A percentile compares a stretch with the other conserved stretches of the same genome.
phyloP scores from a whole-genome alignment of 2,329 filamentous ascomycete species.

The Pseudogymnoascus sp. region DNA sequence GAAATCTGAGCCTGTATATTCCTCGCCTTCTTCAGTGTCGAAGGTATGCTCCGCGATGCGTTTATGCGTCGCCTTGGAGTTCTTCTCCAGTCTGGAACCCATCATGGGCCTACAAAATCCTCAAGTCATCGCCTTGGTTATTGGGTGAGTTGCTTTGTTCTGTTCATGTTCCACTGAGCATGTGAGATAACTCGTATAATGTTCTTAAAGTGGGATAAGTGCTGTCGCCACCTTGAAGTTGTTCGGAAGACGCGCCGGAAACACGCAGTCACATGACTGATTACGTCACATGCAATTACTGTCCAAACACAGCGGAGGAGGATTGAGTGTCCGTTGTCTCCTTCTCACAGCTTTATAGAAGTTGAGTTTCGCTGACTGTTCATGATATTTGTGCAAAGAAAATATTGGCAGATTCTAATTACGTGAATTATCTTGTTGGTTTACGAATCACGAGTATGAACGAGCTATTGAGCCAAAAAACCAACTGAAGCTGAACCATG shows the following conservation, averaged over 20 bases:
- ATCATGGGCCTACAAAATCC: slow-evolving; percentile 31
- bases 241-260: background rate
- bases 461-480: background rate
- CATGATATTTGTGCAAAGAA: background rate
- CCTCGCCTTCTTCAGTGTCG: slow-evolving; percentile 74
- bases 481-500: background rate
- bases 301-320: background rate
- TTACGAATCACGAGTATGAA: background rate
- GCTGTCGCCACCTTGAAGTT: background rate
- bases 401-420: background rate
- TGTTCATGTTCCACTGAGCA: background rate
- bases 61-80: slow-evolving; percentile 54
- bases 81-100: slow-evolving; percentile 54
- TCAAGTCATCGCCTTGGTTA: background rate
- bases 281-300: background rate
- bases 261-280: slow-evolving; percentile 2
- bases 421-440: background rate
- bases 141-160: background rate
- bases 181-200: background rate
- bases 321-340: background rate
- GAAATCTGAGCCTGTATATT: slow-evolving; percentile 81
- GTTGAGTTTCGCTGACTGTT: background rate
- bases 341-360: background rate
- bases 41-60: slow-evolving; percentile 62
- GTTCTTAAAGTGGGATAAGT: background rate